These are phyloP conservation scores for Cytidiella melzeri DNA, from an alignment of 768 basidiomycete genomes.

Conservation along the genomic window DNA sequence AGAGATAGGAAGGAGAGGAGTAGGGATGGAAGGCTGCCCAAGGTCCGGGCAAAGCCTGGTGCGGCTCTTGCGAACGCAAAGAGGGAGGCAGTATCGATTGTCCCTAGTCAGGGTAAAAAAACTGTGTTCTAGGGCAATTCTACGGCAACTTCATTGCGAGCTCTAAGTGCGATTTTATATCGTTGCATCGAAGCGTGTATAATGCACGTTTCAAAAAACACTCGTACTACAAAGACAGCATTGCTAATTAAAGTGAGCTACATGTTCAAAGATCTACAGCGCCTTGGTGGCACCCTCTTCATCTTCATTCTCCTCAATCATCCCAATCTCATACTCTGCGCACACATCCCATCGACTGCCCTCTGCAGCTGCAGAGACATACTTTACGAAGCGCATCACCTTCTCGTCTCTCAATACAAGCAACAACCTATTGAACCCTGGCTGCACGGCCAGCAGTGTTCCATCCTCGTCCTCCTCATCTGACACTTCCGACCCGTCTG, in stretches of 20 bases:
- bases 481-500: slow-evolving; percentile 23
- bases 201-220: too few relatives aligned
- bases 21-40: slow-evolving; percentile 16
- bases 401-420: slow-evolving; percentile 89
- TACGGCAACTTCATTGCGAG: too few relatives aligned
- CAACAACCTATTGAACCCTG: slow-evolving; percentile 84
- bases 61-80: slow-evolving; percentile 75
- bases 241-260: too few relatives aligned
- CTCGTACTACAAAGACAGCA: too few relatives aligned
- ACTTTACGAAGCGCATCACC: slow-evolving; percentile 94
- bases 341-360: slow-evolving; percentile 93
- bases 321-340: slow-evolving; percentile 87
- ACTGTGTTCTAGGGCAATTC: slow-evolving; percentile 61
- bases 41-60: slow-evolving; percentile 62
- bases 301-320: slow-evolving; percentile 61
- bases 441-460: slow-evolving; percentile 81
- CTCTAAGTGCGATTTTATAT: too few relatives aligned
- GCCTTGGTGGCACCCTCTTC: too few relatives aligned
- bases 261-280: too few relatives aligned
- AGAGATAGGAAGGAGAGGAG: slow-evolving; percentile 4
- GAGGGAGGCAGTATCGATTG: slow-evolving; percentile 70
- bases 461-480: slow-evolving; percentile 65
- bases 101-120: slow-evolving; percentile 65
- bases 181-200: too few relatives aligned
- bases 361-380: slow-evolving; percentile 82